Evolutionary conservation across 2,329 filamentous ascomycete species (phyloP), one percentile per base, ranked within the genome.

Genomic region (Aspergillus luchuensis): DNA sequence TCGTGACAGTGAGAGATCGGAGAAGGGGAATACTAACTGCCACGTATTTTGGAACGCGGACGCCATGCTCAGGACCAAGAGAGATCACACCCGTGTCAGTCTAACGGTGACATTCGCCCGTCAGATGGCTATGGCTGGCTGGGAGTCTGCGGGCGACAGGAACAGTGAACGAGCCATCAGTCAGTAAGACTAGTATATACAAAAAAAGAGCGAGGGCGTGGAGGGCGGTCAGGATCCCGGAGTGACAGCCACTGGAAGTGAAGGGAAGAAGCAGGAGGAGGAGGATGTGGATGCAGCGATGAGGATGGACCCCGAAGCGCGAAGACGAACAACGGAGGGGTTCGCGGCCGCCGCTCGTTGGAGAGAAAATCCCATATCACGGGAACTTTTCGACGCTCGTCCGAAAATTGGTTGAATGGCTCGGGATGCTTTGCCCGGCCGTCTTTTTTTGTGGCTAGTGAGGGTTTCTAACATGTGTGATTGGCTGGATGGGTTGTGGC

Each of bases 101-200:
- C 80, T 79, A 81, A 80, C 80, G 81, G 81, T 79, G 75, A 78
- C 77, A 36, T 74, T 78, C 75, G 75, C 79, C 72, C 79, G 83
- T 85, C 85, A 87, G 78, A 85, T 84, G 74, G 80, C 79, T 78
- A 82, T 82, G 74, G 80, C 80, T 78, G 80, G 80, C 78, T 80
- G 78, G 72, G 79, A 77, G 72, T 80, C 76, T 74, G 76, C 71
- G 77, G 76, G 75, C 74, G 73, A 75, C 76, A 73, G 71, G 73
- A 76, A 74, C 74, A 78, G 77, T 79, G 76, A 78, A 79, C 79
- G 76, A 84, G 84, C 84, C 84, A 86, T 85, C 77, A 78, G 75
- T 56, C 30, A 56, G 53, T 56, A 50, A 50, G 25, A 50, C 21
- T 72, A 67, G 48, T 67, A 66, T 68, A 58, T 65, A 58, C 58